phyloP scores from a whole-genome alignment of 164 flowering plant species.

The Chloranthus sessilifolius region DNA sequence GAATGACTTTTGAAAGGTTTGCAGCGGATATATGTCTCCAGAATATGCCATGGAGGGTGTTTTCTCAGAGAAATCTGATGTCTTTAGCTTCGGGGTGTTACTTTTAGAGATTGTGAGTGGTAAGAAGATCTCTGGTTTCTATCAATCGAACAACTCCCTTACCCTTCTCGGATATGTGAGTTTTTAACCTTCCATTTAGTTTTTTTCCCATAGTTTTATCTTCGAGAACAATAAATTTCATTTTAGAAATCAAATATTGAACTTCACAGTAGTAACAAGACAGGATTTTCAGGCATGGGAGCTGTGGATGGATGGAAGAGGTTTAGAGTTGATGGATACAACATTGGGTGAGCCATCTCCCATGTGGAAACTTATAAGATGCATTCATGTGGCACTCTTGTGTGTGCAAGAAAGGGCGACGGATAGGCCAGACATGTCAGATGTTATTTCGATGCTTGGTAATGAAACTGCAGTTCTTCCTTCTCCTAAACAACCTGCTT shows the following conservation, averaged over 20 bases:
- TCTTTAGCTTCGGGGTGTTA: no score
- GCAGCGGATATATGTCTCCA: no score
- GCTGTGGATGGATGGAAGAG: conserved; percentile 9
- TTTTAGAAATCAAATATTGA: neutral
- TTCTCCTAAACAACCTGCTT: conserved; percentile 7
- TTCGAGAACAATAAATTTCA: neutral
- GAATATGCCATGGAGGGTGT: no score
- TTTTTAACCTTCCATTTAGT: neutral
- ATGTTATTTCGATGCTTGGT: conserved; percentile 8
- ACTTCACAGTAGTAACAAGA: neutral
- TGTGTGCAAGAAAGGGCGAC: conserved; percentile 13
- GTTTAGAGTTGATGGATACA: conserved; percentile 8
- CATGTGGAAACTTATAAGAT: conserved; percentile 2
- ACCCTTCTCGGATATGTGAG: conserved; percentile 12
- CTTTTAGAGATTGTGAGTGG: no score
- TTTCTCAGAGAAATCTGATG: no score
- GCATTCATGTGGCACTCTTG: conserved; percentile 9
- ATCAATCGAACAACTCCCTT: conserved; percentile 3
- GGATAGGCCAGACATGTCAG: conserved; percentile 7
- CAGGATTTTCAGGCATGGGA: conserved; percentile 9
- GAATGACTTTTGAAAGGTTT: neutral
- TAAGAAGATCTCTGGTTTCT: conserved; percentile 9
- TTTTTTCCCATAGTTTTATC: neutral
- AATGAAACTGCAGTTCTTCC: conserved; percentile 15
- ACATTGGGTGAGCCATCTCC: neutral